phyloP scores from a whole-genome alignment of 192 early-diverging fungal species.

The Backusella parvicylindrica region DNA sequence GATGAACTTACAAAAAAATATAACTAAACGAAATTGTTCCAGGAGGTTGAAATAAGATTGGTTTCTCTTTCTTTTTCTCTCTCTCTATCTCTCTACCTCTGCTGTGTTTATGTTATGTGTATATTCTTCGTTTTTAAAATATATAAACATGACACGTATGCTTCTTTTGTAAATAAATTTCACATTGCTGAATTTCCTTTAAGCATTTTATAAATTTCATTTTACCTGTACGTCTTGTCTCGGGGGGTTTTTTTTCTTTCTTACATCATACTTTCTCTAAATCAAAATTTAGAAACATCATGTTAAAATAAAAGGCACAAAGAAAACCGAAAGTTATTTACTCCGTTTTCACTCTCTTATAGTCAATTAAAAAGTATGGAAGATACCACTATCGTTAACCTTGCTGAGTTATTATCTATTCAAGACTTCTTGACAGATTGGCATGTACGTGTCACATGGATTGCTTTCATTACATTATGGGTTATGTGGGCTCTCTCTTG shows the following conservation, averaged over 20 bases:
- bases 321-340: not conserved
- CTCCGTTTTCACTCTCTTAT: not conserved
- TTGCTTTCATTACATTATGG: constrained; percentile 30
- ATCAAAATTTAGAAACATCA: not conserved
- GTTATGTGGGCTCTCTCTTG: constrained; percentile 28
- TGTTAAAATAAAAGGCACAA: not conserved
- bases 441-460: constrained; percentile 26
- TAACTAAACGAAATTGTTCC: not conserved
- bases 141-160: no score
- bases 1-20: not conserved
- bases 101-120: no score
- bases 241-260: not conserved
- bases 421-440: constrained; percentile 19
- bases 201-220: not conserved
- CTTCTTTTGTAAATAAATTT: not conserved
- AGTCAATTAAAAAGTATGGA: not conserved
- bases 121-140: no score
- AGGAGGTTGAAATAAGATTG: not conserved
- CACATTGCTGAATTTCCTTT: not conserved
- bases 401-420: not conserved
- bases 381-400: not conserved
- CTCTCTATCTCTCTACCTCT: no score
- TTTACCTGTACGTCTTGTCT: not conserved
- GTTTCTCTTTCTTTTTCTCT: no score
- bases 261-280: not conserved